Percentiles rank a stretch among this genome's conserved stretches.
Conservation (phyloP, 441 rosid species). For the Capsella rubella region DNA sequence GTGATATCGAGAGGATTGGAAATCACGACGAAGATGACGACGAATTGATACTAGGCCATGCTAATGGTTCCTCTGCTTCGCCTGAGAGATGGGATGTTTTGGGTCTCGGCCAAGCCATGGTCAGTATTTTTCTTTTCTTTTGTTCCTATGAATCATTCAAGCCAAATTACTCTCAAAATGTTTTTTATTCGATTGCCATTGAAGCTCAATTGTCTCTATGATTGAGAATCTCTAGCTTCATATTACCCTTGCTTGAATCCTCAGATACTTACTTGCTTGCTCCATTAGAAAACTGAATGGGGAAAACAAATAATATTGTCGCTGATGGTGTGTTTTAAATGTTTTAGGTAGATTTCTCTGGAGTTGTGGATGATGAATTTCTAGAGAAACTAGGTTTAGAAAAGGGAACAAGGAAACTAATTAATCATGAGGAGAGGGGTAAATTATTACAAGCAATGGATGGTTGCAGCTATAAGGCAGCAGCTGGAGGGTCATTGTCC, state of each 20-base stretch:
- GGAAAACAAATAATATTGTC: too few species aligned
- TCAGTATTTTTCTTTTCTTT: slow-evolving; percentile 34
- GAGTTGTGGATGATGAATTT: slow-evolving; percentile 78
- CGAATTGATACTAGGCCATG: slow-evolving; percentile 42
- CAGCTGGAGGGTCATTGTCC: slow-evolving; percentile 98
- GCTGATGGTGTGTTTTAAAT: slow-evolving; percentile 15
- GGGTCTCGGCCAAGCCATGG: slow-evolving; percentile 99
- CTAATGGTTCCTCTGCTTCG: slow-evolving; percentile 45
- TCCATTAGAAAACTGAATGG: too few species aligned
- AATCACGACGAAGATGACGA: slow-evolving; percentile 55
- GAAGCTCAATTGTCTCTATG: not conserved
- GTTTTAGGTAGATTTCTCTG: slow-evolving; percentile 90
- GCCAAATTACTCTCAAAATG: not conserved
- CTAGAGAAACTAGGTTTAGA: slow-evolving; percentile 72
- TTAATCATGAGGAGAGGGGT: slow-evolving; percentile 97
- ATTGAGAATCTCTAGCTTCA: too few species aligned
- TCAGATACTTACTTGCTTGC: too few species aligned
- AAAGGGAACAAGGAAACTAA: slow-evolving; percentile 90
- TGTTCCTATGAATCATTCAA: not conserved
- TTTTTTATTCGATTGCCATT: not conserved
- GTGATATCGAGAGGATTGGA: slow-evolving; percentile 45
- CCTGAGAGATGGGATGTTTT: slow-evolving; percentile 93
- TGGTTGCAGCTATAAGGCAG: slow-evolving; percentile 98
- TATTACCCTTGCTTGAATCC: too few species aligned
- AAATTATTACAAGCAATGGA: slow-evolving; percentile 92